Evolutionary conservation across 2,329 filamentous ascomycete species (phyloP).

Genomic region (Epichloe gansuensis): DNA sequence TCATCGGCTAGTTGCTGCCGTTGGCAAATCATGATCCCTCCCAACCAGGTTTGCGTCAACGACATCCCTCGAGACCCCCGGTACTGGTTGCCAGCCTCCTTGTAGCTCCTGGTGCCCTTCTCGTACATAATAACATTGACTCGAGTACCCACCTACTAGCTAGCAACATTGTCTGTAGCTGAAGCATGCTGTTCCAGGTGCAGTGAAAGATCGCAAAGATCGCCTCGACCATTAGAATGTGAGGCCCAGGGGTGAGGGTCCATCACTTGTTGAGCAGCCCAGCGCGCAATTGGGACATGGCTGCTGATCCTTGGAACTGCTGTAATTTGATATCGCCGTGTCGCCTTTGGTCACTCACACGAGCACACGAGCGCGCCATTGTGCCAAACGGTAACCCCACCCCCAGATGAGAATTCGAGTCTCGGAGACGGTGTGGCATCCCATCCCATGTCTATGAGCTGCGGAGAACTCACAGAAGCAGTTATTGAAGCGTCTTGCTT

Average conservation of each 20-base stretch:
- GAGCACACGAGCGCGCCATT: neutral
- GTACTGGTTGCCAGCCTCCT: neutral
- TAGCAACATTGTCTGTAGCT: neutral
- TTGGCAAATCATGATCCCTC: neutral
- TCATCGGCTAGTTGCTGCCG: neutral
- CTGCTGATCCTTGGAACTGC: slow-evolving; percentile 4
- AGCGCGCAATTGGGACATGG: neutral
- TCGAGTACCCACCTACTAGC: neutral
- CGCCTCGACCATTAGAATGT: neutral
- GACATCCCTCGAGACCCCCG: neutral
- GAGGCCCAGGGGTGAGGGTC: neutral
- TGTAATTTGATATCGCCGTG: slow-evolving; percentile 1
- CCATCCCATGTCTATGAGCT: neutral
- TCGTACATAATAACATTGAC: neutral
- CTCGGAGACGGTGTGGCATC: neutral
- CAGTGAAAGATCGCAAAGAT: neutral
- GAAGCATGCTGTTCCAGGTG: neutral
- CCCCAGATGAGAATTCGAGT: no score
- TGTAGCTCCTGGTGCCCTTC: neutral
- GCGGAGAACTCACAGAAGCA: neutral
- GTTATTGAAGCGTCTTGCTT: neutral
- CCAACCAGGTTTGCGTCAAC: slow-evolving; percentile 1
- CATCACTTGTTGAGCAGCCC: neutral
- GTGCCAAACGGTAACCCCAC: neutral
- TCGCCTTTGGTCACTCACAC: neutral